Evolutionary conservation across 208 protist species (phyloP), one percentile per base, ranked within the genome.

Genomic region (Naegleria gruberi): DNA sequence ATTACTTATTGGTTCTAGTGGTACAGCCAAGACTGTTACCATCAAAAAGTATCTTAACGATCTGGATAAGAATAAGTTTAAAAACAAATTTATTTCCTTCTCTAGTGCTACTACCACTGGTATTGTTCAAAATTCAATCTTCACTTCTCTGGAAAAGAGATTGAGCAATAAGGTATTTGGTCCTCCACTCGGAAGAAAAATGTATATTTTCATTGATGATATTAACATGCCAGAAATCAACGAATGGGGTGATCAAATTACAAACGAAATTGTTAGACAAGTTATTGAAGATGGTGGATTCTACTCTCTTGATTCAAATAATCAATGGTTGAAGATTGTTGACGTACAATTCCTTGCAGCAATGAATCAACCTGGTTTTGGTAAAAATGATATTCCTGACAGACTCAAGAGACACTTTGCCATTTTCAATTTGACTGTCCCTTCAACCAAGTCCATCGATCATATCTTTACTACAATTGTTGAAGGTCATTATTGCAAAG

Each of bases 191-290:
- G 94, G 93, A 5, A 92, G 91, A 42, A 65, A 55, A 74, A 92
- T 97, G 92, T 88, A 91, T 46, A 86, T 96, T 37, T 96, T 97
- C 90, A 91, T 97, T 40, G 95, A 97, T 91, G 95, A 97, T 91
- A 93, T 97, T 77, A 95, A 93, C 73, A 97, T 97, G 95, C 95
- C 95, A 15, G 88, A 90, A 55, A 92, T 94, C 81, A 96, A 97
- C 90, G 82, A 85, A 34, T 98, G 95, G 95, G 94, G 94, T 42
- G 96, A 97, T 92, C 95, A 97, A 92, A 43, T 91, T 2, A 97
- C 96, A 30, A 93, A 94, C 45, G 96, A 98, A 91, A 92, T 97
- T 42, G 92, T 97, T 40, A 92, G 96, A 15, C 96, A 98, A 90
- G 43, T 97, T 5, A 88, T 97, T n/a, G 96, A 96, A 74, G 82